These are phyloP conservation scores for Ogataea angusta DNA, from an alignment of 805 yeast genomes.

Conservation along the genomic window DNA sequence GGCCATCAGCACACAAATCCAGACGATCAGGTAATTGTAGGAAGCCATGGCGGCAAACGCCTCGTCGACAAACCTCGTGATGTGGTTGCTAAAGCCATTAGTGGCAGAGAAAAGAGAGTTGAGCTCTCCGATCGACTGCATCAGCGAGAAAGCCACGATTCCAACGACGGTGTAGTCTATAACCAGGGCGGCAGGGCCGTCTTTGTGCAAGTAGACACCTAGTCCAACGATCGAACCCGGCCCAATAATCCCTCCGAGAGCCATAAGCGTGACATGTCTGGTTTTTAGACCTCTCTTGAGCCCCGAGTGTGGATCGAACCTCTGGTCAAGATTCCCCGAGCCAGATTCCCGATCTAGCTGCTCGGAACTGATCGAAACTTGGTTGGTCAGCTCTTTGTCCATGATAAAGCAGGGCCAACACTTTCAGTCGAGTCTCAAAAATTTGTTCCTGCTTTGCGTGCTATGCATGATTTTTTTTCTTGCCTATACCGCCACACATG, in stretches of 20 bases:
- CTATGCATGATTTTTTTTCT: not conserved
- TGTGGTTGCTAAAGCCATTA: constrained; percentile 44
- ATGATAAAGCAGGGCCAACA: not conserved
- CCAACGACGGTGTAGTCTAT: constrained; percentile 48
- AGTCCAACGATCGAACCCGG: constrained; percentile 53
- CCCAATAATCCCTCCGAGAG: constrained; percentile 53
- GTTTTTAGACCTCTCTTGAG: constrained; percentile 47
- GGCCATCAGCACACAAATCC: constrained; percentile 49
- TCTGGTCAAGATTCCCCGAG: constrained; percentile 34
- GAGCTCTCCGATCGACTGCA: constrained; percentile 51
- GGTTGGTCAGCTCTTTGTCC: not conserved
- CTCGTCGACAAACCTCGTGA: constrained; percentile 45
- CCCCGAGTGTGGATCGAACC: constrained; percentile 31
- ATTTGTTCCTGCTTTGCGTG: not conserved
- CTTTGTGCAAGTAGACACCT: constrained; percentile 41
- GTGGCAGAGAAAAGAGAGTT: constrained; percentile 43
- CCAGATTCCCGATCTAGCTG: not conserved
- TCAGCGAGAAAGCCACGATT: constrained; percentile 46
- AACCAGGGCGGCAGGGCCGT: constrained; percentile 47
- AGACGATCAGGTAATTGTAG: constrained; percentile 47
- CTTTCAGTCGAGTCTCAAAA: not conserved
- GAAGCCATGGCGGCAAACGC: constrained; percentile 53
- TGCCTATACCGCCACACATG: not conserved
- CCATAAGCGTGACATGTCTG: constrained; percentile 48
- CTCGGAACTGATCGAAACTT: not conserved